Evolutionary conservation across 2,329 filamentous ascomycete genomes (phyloP).

Genomic region (Pezicula radicicola): DNA sequence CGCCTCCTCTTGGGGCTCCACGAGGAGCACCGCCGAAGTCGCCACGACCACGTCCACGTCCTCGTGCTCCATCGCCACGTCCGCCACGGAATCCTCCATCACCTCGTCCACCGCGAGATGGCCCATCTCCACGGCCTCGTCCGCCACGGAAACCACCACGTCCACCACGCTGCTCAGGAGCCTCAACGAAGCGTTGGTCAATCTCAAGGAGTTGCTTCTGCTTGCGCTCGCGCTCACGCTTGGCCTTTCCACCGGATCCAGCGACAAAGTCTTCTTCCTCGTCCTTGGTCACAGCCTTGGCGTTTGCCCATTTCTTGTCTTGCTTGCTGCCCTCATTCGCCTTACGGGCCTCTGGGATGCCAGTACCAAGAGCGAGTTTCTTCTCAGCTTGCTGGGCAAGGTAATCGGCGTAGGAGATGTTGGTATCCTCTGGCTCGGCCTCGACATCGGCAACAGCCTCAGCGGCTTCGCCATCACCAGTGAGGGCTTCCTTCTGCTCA

Average conservation of each 20-base stretch:
- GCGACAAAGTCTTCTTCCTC: constrained; percentile 74
- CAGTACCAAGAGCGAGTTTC: constrained; percentile 67
- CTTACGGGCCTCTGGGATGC: constrained; percentile 72
- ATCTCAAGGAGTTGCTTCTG: constrained; percentile 88
- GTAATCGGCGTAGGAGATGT: constrained; percentile 87
- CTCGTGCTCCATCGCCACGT: constrained; percentile 35
- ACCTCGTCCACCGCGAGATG: constrained; percentile 48
- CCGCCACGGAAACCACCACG: constrained; percentile 45
- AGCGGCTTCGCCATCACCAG: constrained; percentile 44
- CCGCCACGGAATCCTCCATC: constrained; percentile 41
- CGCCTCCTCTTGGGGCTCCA: constrained; percentile 36
- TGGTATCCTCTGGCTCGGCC: constrained; percentile 66
- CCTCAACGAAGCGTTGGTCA: constrained; percentile 78
- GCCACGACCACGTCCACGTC: constrained; percentile 48
- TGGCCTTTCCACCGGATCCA: constrained; percentile 70
- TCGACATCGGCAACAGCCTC: constrained; percentile 40
- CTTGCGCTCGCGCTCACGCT: constrained; percentile 86
- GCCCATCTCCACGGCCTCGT: constrained; percentile 46
- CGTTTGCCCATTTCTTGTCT: constrained; percentile 90
- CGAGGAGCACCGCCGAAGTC: constrained; percentile 36
- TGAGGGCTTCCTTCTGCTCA: constrained; percentile 71
- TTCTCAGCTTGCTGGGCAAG: constrained; percentile 73
- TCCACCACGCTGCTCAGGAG: constrained; percentile 52
- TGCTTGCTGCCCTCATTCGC: constrained; percentile 86
- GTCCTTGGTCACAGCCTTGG: constrained; percentile 67